Evolutionary conservation across 352 stramenopile genomes (phyloP).

Genomic region (Phytophthora hybrid): DNA sequence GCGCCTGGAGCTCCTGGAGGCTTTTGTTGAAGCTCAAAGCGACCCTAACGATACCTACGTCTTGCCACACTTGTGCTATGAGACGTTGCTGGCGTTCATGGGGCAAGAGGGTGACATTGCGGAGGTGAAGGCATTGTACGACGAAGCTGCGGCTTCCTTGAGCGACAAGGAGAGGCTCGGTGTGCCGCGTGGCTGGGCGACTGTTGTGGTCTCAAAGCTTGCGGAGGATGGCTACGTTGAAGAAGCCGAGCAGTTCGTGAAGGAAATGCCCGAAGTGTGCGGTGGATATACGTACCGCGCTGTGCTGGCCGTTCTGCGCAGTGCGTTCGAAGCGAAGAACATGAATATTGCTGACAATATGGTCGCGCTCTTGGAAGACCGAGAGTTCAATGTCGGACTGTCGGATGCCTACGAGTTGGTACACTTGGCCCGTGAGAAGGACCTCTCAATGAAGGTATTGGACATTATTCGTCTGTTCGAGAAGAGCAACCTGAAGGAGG

Average conservation of each 20-base stretch:
- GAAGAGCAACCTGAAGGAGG: constrained; percentile 45
- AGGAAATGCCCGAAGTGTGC: constrained; percentile 50
- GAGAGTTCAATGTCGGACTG: constrained; percentile 48
- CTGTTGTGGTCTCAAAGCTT: constrained; percentile 54
- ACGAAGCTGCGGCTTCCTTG: constrained; percentile 54
- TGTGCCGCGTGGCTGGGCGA: constrained; percentile 59
- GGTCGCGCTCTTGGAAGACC: constrained; percentile 52
- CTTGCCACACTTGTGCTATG: constrained; percentile 56
- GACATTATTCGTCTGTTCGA: constrained; percentile 67
- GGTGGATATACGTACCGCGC: constrained; percentile 58
- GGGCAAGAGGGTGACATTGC: constrained; percentile 45
- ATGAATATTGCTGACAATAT: constrained; percentile 37
- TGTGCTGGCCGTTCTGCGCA: constrained; percentile 51
- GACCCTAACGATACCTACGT: constrained; percentile 51
- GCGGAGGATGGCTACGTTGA: constrained; percentile 44
- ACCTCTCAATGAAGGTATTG: constrained; percentile 45
- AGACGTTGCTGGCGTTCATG: constrained; percentile 49
- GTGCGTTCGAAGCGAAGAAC: constrained; percentile 38
- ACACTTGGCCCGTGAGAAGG: constrained; percentile 54
- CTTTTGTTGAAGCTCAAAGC: constrained; percentile 47
- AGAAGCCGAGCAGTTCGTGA: constrained; percentile 45
- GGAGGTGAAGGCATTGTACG: constrained; percentile 55
- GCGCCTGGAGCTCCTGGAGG: constrained; percentile 63
- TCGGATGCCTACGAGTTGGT: constrained; percentile 63
- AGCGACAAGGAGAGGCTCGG: constrained; percentile 31